Conservation (phyloP, 306 rosid genomes). For the Gillenia trifoliata region DNA sequence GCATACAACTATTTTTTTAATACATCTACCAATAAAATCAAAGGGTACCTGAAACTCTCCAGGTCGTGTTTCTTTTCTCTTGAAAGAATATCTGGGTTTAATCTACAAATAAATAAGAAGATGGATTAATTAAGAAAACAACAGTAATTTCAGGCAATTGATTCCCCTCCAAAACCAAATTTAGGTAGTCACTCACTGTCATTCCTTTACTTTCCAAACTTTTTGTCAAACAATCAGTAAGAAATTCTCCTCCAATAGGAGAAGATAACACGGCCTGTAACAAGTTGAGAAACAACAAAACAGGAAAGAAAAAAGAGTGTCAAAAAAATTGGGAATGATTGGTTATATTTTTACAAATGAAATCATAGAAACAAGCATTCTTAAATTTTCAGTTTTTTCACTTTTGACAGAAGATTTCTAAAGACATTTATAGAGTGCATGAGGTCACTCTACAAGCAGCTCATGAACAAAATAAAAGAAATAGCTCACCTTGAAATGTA, state of each 20-base stretch:
- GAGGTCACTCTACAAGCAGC: not conserved
- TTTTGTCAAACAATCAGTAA: slow-evolving; percentile 87
- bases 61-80: slow-evolving; percentile 88
- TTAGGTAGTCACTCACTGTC: slow-evolving; percentile 45
- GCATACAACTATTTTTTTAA: not conserved
- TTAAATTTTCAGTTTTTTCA: not conserved
- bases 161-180: slow-evolving; percentile 13
- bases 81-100: slow-evolving; percentile 86
- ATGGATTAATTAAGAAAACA: slow-evolving; percentile 9
- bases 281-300: slow-evolving; percentile 19
- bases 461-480: not conserved
- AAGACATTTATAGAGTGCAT: not conserved
- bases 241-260: slow-evolving; percentile 96
- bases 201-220: slow-evolving; percentile 98
- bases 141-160: slow-evolving; percentile 3
- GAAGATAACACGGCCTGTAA: slow-evolving; percentile 84
- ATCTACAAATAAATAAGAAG: slow-evolving; percentile 40
- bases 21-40: slow-evolving; percentile 4
- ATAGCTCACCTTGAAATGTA: not conserved
- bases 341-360: not conserved
- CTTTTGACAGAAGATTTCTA: not conserved
- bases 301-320: slow-evolving; percentile 3
- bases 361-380: not conserved
- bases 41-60: slow-evolving; percentile 92
- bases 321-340: not conserved